Base-by-base conservation (phyloP, 2,329 filamentous ascomycete genomes). In the Clathrospora elynae region DNA sequence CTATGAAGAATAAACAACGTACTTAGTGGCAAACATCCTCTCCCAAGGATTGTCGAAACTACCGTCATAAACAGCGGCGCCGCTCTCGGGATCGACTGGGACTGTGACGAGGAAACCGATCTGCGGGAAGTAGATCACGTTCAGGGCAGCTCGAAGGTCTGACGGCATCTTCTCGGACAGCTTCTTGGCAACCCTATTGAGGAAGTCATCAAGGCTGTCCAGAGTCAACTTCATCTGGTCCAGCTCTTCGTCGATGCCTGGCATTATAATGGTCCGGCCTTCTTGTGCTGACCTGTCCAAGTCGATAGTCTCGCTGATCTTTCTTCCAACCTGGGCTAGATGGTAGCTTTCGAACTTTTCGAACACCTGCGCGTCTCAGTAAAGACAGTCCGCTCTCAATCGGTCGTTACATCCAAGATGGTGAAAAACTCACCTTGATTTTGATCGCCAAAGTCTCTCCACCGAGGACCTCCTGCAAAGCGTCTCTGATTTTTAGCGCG, bases 41-140 rank as follows among this genome's bases (percentile, higher is more conserved):
- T 90, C 82, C 93, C 92, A 99, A 0, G 71, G 70, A 42, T 84
- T 83, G 11, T 77, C 74, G 1, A 73, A 63, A 3, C 74, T 65
- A 1, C 88, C 88, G 54, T 83, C 78, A 53, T 86, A 91, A 8
- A 80, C 73, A 0, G 81, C 79, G 32, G 77, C 72, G 0, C 82
- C 82, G 2, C 79, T 83, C 1, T 75, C 66, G 10, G 76, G 72
- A 54, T 90, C 81, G 3, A 85, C 68, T 2, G 79, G 79, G 11
- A 95, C 84, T 0, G 86, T 84, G 2, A 90, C 87, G 24, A 96
- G 79, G 63, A 96, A 99, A 0, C 93, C 93, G 24, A 96, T 81
- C 60, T 96, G 90, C 0, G 91, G 92, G 49, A 95, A 87, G 66
- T 93, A 96, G 12, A 93, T 86, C 50, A 95, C 95, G 40, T 91